Percentiles rank a stretch among this genome's conserved stretches.
phyloP scores from a whole-genome alignment of 768 basidiomycete genomes.

The Ramaria rubella region DNA sequence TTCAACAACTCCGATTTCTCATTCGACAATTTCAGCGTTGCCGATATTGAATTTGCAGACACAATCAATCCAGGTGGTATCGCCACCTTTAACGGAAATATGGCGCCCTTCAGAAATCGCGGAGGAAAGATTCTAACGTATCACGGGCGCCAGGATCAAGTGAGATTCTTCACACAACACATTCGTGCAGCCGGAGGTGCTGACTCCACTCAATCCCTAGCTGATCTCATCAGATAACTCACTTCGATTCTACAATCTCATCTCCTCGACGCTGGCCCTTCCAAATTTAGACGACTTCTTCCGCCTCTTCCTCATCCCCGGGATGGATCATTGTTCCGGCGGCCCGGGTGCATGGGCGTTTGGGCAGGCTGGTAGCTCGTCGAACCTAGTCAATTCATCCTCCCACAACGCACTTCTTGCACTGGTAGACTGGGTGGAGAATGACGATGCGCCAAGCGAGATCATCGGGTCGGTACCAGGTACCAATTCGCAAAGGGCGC shows the following conservation, averaged over 20 bases:
- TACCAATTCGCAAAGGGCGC: not conserved
- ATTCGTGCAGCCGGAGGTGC: not conserved
- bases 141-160: constrained; percentile 17
- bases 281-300: constrained; percentile 24
- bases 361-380: constrained; percentile 12
- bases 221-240: not conserved
- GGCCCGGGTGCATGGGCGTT: constrained; percentile 25
- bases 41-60: constrained; percentile 14
- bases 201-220: not conserved
- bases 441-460: constrained; percentile 20
- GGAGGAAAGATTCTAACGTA: constrained; percentile 24
- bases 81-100: constrained; percentile 14
- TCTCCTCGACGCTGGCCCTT: constrained; percentile 15
- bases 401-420: constrained; percentile 24
- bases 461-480: constrained; percentile 14
- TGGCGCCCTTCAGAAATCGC: constrained; percentile 17
- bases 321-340: constrained; percentile 28
- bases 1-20: constrained; percentile 19
- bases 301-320: constrained; percentile 26
- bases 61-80: constrained; percentile 17
- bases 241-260: constrained; percentile 13
- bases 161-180: not conserved
- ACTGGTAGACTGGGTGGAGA: constrained; percentile 29
- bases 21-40: constrained; percentile 16
- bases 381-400: constrained; percentile 12